Percentiles rank a stretch among this genome's conserved stretches.
Evolutionary conservation across 306 rosid genomes (phyloP).

Genomic region (Macrotyloma uniflorum): DNA sequence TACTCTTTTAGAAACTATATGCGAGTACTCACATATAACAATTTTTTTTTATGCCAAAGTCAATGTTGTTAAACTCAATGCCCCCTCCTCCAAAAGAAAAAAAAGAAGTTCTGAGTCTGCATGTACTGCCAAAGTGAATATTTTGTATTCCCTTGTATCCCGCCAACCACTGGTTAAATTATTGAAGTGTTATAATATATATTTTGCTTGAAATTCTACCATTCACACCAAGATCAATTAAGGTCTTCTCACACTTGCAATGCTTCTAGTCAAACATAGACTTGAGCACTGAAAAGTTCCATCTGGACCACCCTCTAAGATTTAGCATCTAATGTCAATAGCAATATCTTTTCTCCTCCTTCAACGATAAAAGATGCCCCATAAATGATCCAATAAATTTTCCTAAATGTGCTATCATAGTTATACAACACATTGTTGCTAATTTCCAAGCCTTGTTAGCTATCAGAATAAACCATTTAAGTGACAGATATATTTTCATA

Average conservation of each 20-base stretch:
- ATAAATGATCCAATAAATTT: background rate
- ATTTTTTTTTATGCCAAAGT: no score
- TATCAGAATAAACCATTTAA: background rate
- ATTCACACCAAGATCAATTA: background rate
- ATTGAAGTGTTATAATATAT: background rate
- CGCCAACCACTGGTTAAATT: background rate
- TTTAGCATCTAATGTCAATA: background rate
- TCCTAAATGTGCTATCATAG: background rate
- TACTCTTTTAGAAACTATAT: no score
- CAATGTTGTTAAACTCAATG: no score
- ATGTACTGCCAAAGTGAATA: background rate
- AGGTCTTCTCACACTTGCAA: background rate
- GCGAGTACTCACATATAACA: no score
- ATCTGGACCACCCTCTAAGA: background rate
- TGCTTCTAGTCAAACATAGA: background rate
- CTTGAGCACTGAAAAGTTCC: background rate
- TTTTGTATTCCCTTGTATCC: background rate
- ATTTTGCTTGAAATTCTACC: background rate
- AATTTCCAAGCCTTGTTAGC: background rate
- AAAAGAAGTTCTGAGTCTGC: background rate
- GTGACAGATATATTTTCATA: background rate
- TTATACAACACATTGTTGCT: background rate
- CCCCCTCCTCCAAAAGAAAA: no score
- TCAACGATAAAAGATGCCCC: background rate
- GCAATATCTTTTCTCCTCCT: constrained; percentile 1